Evolutionary conservation across 371 early-diverging fungal species (phyloP), one percentile per base, ranked within the genome.

Genomic region (Rhizomucor pusillus): DNA sequence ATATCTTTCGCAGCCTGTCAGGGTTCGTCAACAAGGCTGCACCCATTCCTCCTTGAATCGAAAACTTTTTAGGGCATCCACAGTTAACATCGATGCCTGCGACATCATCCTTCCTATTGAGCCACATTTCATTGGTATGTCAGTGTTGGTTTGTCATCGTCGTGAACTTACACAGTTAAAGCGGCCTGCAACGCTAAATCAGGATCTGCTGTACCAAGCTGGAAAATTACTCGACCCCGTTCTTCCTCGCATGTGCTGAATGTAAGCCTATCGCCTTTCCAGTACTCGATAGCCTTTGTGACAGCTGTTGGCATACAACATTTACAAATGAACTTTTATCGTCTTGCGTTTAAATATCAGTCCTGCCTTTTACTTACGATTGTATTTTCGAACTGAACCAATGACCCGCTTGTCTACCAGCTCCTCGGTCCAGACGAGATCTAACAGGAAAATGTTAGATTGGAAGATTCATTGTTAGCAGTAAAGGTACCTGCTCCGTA

Each of bases 1-100:
- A 75, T 41, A 97, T 97, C 79, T 81, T 11, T 37, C 37, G 14
- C 46, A 98, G 72, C 29, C 74, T 71, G 37, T 95, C 96, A 5
- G 95, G 96, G 40, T 93, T 79, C 2, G 84, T 68, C 52, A 98
- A 69, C 40, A 98, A 71, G 9, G 95, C 95, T 5, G 96, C 93
- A 13, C 98, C 98, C 98, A 97, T 97, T 10, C 95, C 94, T 18
- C 89, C 93, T 43, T 86, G 84, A n/a, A 96, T 64, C 2, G 95
- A 95, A 59, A 98, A 98, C 56, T 82, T 80, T 59, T 96, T 97
- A 0, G 98, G 98, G 57, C 98, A 98, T 5, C 98, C 98, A 68
- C 98, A 98, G 73, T 98, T 98, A 47, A 98, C 60, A 71, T 97
- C 97, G 40, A 97, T 83, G 0, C 87, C 95, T 18, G 90, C 74